Evolutionary conservation across 2,329 filamentous ascomycete species (phyloP), one percentile per base, ranked within the genome.

Genomic region (Fusarium avenaceum): DNA sequence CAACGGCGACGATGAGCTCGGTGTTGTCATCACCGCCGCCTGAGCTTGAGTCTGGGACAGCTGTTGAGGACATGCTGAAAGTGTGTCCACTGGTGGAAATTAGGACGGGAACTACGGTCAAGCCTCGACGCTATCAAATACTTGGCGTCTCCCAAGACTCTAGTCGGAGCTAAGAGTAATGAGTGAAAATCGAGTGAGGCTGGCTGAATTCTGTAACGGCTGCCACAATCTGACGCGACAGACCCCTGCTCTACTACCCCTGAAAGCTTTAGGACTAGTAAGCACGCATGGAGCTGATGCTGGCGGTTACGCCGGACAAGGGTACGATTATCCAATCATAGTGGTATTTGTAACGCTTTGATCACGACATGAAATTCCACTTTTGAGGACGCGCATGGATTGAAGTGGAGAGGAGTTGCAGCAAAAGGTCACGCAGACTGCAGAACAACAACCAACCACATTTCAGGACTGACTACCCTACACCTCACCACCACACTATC

Each of bases 1-100:
- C 77, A 28, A 76, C 69, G 39, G 79, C 79, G 6, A 82, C 64
- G 17, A 73, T 63, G 8, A 76, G 71, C 53, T 76, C 75, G 4
- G 66, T 72, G 22, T 71, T 64, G 22, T 66, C 65, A 28, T 24
- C 30, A 30, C 28, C 28, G 28, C 28, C 28, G 28, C 28, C 28
- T 30, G 28, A 30, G 28, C 28, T 30, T 30, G 28, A 11, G 28
- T 30, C 28, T 30, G 28, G 28, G 4, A 30, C 28, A 30, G 28
- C 28, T 30, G 28, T 30, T 30, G 28, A 30, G 8, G 28, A 30
- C 28, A 30, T 30, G 28, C 10, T 30, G 28, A 30, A 15, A n/a
- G 17, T 35, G 15, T 17, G n/a, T n/a, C 33, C 4, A 33, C 22
- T 22, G 17, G 30, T 11, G 19, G 26, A 28, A 22, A 39, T 19